These are phyloP conservation scores for Nidula niveotomentosa DNA, from an alignment of 1,284 basidiomycete species.

Conservation along the genomic window DNA sequence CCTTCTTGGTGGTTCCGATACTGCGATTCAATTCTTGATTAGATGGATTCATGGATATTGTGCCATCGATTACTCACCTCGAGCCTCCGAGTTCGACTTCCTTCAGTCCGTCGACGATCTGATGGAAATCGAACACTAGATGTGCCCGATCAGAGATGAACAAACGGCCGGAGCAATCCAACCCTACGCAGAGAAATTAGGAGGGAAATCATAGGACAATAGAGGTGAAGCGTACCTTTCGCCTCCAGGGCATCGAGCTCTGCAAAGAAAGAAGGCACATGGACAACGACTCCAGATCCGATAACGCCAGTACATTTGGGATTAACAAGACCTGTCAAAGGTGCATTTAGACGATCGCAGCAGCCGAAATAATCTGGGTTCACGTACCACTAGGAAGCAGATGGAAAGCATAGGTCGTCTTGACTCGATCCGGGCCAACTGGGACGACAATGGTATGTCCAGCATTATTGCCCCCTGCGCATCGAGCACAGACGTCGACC, in stretches of 20 bases:
- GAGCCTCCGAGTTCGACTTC: constrained; percentile 96
- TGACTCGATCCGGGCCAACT: constrained; percentile 61
- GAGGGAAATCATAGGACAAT: not conserved
- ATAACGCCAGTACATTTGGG: constrained; percentile 86
- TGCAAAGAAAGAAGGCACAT: constrained; percentile 93
- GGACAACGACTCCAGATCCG: constrained; percentile 93
- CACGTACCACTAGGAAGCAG: constrained; percentile 87
- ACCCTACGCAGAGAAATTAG: constrained; percentile 46
- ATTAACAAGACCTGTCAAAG: constrained; percentile 80
- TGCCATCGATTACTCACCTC: constrained; percentile 42
- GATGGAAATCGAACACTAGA: constrained; percentile 98
- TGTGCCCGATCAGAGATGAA: constrained; percentile 97
- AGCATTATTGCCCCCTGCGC: constrained; percentile 98
- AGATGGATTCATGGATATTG: not conserved
- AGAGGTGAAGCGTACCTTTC: constrained; percentile 61
- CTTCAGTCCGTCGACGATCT: constrained; percentile 98
- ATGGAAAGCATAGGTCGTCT: constrained; percentile 95
- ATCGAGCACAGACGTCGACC: constrained; percentile 92
- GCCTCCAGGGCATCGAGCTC: constrained; percentile 88
- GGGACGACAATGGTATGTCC: constrained; percentile 97
- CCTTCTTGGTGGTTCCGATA: constrained; percentile 98
- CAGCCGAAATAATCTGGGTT: not conserved
- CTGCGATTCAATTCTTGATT: constrained; percentile 32
- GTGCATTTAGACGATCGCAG: not conserved
- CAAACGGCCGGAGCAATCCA: constrained; percentile 84